These are phyloP conservation scores for Metarhizium robertsii DNA, from an alignment of 2,329 filamentous ascomycete genomes.

Conservation along the genomic window DNA sequence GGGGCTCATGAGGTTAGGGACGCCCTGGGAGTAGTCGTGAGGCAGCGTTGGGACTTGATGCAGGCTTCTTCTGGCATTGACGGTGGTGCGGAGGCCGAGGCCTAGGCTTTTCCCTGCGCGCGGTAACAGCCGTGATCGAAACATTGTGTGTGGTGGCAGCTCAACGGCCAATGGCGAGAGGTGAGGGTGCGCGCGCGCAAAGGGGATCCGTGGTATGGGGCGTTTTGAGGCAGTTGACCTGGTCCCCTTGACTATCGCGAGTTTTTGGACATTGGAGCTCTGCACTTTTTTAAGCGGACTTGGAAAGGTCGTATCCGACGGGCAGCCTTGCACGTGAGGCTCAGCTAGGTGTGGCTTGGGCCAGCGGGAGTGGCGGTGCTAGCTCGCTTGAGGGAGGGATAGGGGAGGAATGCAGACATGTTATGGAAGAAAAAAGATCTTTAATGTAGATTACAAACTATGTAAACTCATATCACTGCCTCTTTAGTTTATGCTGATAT, in stretches of 20 bases:
- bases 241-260: neutral
- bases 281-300: neutral
- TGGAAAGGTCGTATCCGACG: neutral
- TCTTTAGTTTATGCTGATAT: no score
- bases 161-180: neutral
- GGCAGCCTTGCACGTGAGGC: neutral
- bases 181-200: neutral
- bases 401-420: no score
- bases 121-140: constrained; percentile 45
- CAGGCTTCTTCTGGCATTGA: constrained; percentile 29
- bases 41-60: constrained; percentile 38
- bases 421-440: no score
- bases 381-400: neutral
- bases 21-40: constrained; percentile 38
- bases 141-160: constrained; percentile 24
- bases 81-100: constrained; percentile 24
- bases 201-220: neutral
- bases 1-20: constrained; percentile 62
- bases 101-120: constrained; percentile 28
- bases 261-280: neutral
- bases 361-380: neutral
- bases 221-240: neutral
- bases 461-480: no score
- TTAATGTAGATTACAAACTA: no score
- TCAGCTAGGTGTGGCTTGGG: neutral